These are phyloP conservation scores for Heracleum sosnowskyi DNA, from an alignment of 129 eudicot species.

Conservation along the genomic window DNA sequence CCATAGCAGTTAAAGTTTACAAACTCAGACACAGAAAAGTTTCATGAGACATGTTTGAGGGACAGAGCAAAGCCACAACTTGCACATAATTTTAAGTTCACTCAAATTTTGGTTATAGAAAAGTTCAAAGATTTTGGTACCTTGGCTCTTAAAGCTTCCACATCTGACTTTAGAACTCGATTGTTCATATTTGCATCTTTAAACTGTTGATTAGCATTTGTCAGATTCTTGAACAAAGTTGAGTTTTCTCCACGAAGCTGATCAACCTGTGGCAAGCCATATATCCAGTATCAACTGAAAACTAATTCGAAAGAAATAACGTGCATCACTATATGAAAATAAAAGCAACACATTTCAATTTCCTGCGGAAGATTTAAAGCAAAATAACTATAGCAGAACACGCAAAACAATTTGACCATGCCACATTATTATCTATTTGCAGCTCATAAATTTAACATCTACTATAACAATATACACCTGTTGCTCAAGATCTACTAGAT, in stretches of 20 bases:
- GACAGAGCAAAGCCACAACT: neutral
- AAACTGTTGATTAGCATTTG: constrained; percentile 67
- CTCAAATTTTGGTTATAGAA: neutral
- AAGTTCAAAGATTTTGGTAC: constrained; percentile 25
- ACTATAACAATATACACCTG: constrained; percentile 41
- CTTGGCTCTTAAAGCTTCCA: constrained; percentile 97
- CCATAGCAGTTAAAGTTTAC: neutral
- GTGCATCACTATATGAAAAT: neutral
- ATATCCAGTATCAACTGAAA: neutral
- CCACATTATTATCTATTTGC: neutral
- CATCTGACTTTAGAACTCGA: constrained; percentile 86
- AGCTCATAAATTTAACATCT: neutral
- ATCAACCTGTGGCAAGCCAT: constrained; percentile 44
- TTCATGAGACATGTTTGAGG: neutral
- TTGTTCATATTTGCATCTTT: constrained; percentile 80
- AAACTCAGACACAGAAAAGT: neutral
- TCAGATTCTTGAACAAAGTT: constrained; percentile 66
- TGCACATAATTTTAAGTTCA: too few species aligned
- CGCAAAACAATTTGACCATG: neutral
- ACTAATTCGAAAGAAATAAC: neutral
- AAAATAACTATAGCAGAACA: neutral
- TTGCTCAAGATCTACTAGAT: constrained; percentile 60
- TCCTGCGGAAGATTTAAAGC: neutral
- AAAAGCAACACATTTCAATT: neutral
- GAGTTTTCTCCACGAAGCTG: constrained; percentile 55